Conservation (phyloP, 2,329 filamentous ascomycete species). For the Colletotrichum lindemuthianum region DNA sequence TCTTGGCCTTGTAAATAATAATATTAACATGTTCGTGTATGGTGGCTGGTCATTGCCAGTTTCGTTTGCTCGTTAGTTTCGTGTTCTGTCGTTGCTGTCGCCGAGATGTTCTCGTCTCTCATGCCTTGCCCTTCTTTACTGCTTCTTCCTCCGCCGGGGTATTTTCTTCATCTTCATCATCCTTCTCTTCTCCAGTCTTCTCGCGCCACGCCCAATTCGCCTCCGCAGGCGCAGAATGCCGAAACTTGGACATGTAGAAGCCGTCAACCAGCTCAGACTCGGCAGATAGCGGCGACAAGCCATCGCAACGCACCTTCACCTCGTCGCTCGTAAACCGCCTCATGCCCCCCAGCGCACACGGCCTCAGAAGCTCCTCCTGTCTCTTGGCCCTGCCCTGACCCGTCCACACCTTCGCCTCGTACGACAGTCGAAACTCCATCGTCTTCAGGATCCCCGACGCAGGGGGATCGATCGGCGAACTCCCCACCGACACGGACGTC, state of each 20-base stretch:
- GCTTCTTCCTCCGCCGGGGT: no score
- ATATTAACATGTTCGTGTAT: no score
- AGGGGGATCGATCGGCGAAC: not conserved
- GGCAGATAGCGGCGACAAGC: not conserved
- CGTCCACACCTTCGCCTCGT: constrained; percentile 21
- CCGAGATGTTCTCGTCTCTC: no score
- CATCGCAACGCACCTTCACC: not conserved
- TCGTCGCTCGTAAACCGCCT: constrained; percentile 6
- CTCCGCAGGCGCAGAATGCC: constrained; percentile 5
- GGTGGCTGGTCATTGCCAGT: no score
- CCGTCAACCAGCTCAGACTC: not conserved
- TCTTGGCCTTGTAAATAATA: no score
- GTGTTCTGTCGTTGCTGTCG: no score
- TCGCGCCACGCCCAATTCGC: constrained; percentile 11
- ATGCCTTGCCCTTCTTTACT: no score
- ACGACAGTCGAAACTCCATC: constrained; percentile 28
- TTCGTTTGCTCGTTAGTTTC: no score
- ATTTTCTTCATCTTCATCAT: no score
- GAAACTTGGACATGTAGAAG: not conserved
- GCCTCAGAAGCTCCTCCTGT: constrained; percentile 3
- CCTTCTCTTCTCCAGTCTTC: not conserved
- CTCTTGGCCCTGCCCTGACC: not conserved
- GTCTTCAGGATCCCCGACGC: constrained; percentile 30
- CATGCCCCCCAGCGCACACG: constrained; percentile 11
- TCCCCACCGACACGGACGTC: not conserved